Conservation (phyloP, 225 moss, liverwort and hornwort species). For the Physcomitrellopsis africana region DNA sequence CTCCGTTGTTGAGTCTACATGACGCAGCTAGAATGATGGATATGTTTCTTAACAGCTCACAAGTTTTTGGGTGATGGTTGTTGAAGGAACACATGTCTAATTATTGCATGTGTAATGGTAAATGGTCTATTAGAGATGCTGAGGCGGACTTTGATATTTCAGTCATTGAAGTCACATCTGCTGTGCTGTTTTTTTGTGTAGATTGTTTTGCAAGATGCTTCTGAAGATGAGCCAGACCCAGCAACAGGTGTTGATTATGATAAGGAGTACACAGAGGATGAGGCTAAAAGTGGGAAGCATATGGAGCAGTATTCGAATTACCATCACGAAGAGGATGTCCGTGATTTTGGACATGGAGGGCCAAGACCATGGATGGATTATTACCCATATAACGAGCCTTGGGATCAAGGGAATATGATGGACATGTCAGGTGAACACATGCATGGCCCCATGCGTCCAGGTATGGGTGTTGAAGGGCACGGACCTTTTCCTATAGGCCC, state of each 20-base stretch:
- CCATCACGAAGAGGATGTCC: constrained; percentile 59
- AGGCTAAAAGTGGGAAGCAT: constrained; percentile 61
- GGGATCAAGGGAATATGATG: constrained; percentile 65
- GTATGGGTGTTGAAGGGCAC: constrained; percentile 87
- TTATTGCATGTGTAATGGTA: background rate
- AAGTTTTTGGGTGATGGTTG: constrained; percentile 24
- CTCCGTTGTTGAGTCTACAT: constrained; percentile 9
- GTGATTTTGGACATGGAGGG: constrained; percentile 58
- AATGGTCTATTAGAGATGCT: constrained; percentile 13
- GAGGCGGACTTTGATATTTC: constrained; percentile 13
- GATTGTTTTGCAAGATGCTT: constrained; percentile 95
- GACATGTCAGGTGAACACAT: constrained; percentile 77
- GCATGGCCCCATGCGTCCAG: constrained; percentile 80
- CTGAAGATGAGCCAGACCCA: constrained; percentile 69
- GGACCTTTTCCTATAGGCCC: constrained; percentile 82
- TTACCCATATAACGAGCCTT: constrained; percentile 61
- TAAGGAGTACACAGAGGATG: constrained; percentile 65
- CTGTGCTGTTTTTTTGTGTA: constrained; percentile 39
- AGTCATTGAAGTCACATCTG: constrained; percentile 5
- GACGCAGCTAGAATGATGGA: constrained; percentile 25
- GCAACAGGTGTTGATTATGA: constrained; percentile 53
- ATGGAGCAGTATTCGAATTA: constrained; percentile 51
- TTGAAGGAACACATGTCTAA: constrained; percentile 6
- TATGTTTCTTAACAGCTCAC: background rate
- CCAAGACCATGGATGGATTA: constrained; percentile 69